A percentile compares a stretch with the other conserved stretches of the same genome.
phyloP scores from a whole-genome alignment of 1,284 basidiomycete genomes.

The Gomphus bonarii region DNA sequence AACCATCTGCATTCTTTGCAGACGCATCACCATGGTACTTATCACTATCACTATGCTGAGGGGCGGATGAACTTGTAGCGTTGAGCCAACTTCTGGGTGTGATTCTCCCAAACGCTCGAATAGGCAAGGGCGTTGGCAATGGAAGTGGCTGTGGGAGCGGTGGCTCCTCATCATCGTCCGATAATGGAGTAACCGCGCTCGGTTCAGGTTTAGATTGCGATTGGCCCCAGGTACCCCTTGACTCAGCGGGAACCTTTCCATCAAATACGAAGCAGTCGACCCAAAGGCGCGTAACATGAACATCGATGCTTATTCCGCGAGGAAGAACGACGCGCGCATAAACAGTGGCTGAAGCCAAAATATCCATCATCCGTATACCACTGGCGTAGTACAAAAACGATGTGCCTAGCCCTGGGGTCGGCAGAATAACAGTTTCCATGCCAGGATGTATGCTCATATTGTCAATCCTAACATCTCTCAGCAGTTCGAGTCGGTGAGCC shows the following conservation, averaged over 20 bases:
- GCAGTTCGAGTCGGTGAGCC: conserved; percentile 44
- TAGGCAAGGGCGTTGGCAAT: conserved; percentile 53
- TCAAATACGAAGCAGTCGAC: conserved; percentile 71
- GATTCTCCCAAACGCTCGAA: conserved; percentile 63
- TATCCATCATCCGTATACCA: conserved; percentile 17
- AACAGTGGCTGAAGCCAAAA: conserved; percentile 59
- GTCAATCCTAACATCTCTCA: conserved; percentile 58
- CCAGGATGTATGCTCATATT: conserved; percentile 58
- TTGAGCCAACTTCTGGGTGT: conserved; percentile 56
- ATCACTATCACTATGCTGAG: background rate
- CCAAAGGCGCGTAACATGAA: conserved; percentile 51
- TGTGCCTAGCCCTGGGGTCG: background rate
- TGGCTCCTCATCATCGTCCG: background rate
- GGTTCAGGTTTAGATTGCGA: background rate
- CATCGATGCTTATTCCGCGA: conserved; percentile 46
- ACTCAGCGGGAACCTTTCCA: conserved; percentile 41
- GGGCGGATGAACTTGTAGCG: conserved; percentile 31
- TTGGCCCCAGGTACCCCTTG: background rate
- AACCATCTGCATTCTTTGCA: conserved; percentile 28
- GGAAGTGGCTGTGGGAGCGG: conserved; percentile 20
- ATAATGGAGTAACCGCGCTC: background rate
- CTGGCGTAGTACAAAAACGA: background rate
- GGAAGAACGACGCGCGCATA: conserved; percentile 56
- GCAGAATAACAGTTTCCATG: background rate
- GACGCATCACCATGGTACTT: background rate